Evolutionary conservation across 164 flowering plant species (phyloP), one percentile per base, ranked within the genome.

Genomic region (Nymphaea thermarum): DNA sequence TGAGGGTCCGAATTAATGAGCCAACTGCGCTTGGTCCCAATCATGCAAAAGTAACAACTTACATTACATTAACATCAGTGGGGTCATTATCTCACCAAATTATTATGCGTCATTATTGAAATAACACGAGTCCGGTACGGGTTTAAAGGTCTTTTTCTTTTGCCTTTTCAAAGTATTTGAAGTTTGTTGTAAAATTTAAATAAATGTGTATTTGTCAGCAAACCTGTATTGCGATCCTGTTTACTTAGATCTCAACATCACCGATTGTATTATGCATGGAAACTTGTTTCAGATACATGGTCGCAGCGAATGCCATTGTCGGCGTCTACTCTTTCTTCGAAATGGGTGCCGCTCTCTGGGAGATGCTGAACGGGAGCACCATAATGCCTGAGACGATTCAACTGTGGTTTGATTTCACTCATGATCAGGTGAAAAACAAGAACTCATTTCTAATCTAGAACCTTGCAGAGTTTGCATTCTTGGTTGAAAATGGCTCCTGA

Each of bases 381-480:
- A 53, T 85, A 4, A 75, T 89, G 3, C 89, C 96, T 1, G 96
- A 92, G 67, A 61, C 70, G 61, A 10, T 86, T 0, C 98, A 89
- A 65, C 86, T 92, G 71, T 92, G 98, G 98, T 92, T 92, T 75
- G 98, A 92, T 71, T 88, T 89, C 82, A 83, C 94, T 71, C 98
- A 92, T 65, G 98, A 92, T 76, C 98, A 89, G 92, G 98, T 88
- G 36, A 25, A 25, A 25, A 25, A 25, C 36, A 25, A 25, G 36
- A 25, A 25, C 36, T 1, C 36, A 1, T 25, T 25, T 25, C 0
- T 25, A 25, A 25, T 25, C 36, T 25, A 25, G 1, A 25, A 51
- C 8, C 57, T 51, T 51, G 8, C 5, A 51, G 57, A 10, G 8
- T 51, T 51, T 8, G 57, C 8, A 51, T 51, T 51, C 12, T 51